These are phyloP conservation scores for Lactuca saligna DNA, from an alignment of 129 eudicot genomes.

Conservation along the genomic window DNA sequence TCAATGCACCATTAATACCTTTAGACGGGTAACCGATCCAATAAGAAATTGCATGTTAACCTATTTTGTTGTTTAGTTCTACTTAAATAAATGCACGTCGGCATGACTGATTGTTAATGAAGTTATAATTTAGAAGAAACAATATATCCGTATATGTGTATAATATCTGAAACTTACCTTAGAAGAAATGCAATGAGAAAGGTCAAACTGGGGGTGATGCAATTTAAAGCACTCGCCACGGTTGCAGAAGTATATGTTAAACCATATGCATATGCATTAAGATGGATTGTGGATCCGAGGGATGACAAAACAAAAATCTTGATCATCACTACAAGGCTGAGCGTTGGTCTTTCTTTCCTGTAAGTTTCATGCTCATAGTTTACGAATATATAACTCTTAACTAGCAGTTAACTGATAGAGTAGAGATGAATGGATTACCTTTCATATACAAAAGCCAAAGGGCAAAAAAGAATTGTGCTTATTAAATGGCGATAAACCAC, in stretches of 20 bases:
- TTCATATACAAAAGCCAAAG: slow-evolving; percentile 26
- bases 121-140: too few species aligned
- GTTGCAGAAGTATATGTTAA: slow-evolving; percentile 28
- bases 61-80: too few species aligned
- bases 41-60: too few species aligned
- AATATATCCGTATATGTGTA: too few species aligned
- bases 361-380: background rate
- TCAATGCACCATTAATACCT: too few species aligned
- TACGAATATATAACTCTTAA: background rate
- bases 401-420: background rate
- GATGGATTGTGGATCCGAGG: slow-evolving; percentile 28
- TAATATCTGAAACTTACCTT: background rate
- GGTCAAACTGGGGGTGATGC: slow-evolving; percentile 24
- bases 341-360: slow-evolving; percentile 25
- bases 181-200: slow-evolving; percentile 18
- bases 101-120: too few species aligned
- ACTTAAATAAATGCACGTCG: too few species aligned
- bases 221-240: slow-evolving; percentile 27
- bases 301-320: slow-evolving; percentile 23
- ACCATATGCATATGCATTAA: slow-evolving; percentile 23
- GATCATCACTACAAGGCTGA: slow-evolving; percentile 13
- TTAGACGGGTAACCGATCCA: too few species aligned
- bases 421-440: background rate
- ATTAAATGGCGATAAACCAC: slow-evolving; percentile 29
- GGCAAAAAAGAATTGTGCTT: slow-evolving; percentile 14